Evolutionary conservation across 768 basidiomycete species (phyloP).

Genomic region (Serendipita indica): DNA sequence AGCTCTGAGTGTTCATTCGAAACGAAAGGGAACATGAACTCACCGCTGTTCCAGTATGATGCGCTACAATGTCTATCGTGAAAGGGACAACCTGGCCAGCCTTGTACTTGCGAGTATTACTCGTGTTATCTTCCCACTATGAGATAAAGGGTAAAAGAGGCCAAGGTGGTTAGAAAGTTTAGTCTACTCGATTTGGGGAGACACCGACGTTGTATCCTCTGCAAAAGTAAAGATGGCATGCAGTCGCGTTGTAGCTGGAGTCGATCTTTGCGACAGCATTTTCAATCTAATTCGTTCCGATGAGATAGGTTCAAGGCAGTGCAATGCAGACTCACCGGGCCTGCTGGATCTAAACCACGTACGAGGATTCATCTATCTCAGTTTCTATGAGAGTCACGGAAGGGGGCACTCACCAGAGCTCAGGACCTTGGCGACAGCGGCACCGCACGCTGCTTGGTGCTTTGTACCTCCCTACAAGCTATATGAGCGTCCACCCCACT

Average conservation of each 20-base stretch:
- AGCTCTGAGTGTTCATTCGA: background rate
- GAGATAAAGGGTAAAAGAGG: background rate
- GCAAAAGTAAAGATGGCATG: slow-evolving; percentile 10
- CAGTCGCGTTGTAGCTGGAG: background rate
- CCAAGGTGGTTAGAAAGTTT: background rate
- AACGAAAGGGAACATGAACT: background rate
- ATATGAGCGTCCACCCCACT: too few species aligned
- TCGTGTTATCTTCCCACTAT: slow-evolving; percentile 7
- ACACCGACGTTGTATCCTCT: background rate
- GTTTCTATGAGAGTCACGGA: background rate
- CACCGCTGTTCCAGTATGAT: slow-evolving; percentile 10
- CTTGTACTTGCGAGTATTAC: background rate
- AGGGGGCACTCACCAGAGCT: background rate
- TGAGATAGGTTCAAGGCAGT: background rate
- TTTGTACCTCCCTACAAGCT: background rate
- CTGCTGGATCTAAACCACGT: background rate
- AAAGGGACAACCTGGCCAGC: slow-evolving; percentile 1
- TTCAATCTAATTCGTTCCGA: background rate
- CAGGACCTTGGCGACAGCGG: background rate
- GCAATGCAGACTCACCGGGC: background rate
- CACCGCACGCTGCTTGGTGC: background rate
- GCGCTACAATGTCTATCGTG: slow-evolving; percentile 6
- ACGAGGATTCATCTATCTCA: background rate
- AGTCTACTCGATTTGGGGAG: background rate
- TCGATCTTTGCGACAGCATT: slow-evolving; percentile 7